These are phyloP conservation scores for Sclerospora graminicola DNA, from an alignment of 352 stramenopile genomes.

Conservation along the genomic window DNA sequence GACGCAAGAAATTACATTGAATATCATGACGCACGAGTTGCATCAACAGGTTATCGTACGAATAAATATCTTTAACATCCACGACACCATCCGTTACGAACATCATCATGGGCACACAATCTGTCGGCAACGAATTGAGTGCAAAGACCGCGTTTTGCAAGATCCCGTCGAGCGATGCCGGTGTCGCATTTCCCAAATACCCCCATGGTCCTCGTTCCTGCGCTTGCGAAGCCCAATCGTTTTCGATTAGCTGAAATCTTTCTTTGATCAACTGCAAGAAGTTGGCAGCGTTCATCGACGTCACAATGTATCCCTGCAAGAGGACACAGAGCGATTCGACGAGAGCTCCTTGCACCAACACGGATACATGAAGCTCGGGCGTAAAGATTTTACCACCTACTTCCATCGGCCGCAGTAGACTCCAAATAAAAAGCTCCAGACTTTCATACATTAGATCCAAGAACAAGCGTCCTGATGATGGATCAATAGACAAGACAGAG, in stretches of 20 bases:
- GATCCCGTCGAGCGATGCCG: slow-evolving; percentile 58
- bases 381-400: slow-evolving; percentile 36
- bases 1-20: slow-evolving; percentile 72
- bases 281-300: slow-evolving; percentile 32
- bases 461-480: slow-evolving; percentile 57
- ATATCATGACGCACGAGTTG: slow-evolving; percentile 84
- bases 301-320: slow-evolving; percentile 72
- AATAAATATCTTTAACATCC: slow-evolving; percentile 64
- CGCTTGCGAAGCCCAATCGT: slow-evolving; percentile 55
- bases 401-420: slow-evolving; percentile 45
- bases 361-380: slow-evolving; percentile 68
- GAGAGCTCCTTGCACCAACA: slow-evolving; percentile 68
- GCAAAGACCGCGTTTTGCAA: slow-evolving; percentile 83
- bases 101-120: slow-evolving; percentile 69
- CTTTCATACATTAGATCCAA: slow-evolving; percentile 75
- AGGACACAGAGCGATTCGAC: slow-evolving; percentile 77
- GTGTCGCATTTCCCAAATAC: slow-evolving; percentile 20
- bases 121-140: slow-evolving; percentile 71
- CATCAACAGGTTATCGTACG: slow-evolving; percentile 83
- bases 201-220: slow-evolving; percentile 18
- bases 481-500: slow-evolving; percentile 76
- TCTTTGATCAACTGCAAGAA: slow-evolving; percentile 68
- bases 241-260: slow-evolving; percentile 69
- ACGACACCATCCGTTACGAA: slow-evolving; percentile 79
- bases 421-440: slow-evolving; percentile 69